Base-by-base conservation (phyloP, 495 filamentous ascomycete genomes). In the Cetradonia linearis region DNA sequence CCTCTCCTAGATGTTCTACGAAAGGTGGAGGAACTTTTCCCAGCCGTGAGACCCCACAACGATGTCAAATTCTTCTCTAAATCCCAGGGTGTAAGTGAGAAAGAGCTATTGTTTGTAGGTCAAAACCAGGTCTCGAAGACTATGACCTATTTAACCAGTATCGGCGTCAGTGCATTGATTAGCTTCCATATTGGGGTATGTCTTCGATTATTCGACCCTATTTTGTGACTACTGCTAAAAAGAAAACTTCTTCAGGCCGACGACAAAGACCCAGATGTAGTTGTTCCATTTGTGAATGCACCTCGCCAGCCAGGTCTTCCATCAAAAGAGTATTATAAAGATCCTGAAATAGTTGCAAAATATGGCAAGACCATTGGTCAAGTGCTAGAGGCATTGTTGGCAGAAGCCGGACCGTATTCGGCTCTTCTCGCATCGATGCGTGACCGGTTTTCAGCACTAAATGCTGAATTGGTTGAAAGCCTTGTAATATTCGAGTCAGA, bases 211-310 rank as follows among this genome's bases (percentile, higher is more conserved):
- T 23, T 16, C n/a, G 23, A 23, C 25, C 28, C 57, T 20, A 27
- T 18, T 1, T 58, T 58, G 14, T 38, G 6, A 14, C 36, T 18
- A 33, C 37, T 53, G 49, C 54, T 61, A 47, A 66, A 56, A 13
- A 66, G 50, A 13, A 55, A 34, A 16, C 54, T 13, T 37, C 18
- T 47, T 2, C 47, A 79, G 77, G 71, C 79, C 46, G 78, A 81
- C 68, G 83, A 86, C 66, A 82, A 81, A 69, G 78, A 86, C 66
- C 85, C 84, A 31, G 81, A 85, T 66, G 78, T 77, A 55, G 77
- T 84, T 23, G 77, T 77, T n/a, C 74, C 85, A 20, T 73, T 79
- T 59, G 70, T 82, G 23, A 75, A 71, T 8, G 79, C 79, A 18
- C 81, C 81, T 46, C 67, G 69, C 1, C 64, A 70, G 49, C 80